phyloP scores from a whole-genome alignment of 768 basidiomycete species.

The Aureoboletus auriporus region DNA sequence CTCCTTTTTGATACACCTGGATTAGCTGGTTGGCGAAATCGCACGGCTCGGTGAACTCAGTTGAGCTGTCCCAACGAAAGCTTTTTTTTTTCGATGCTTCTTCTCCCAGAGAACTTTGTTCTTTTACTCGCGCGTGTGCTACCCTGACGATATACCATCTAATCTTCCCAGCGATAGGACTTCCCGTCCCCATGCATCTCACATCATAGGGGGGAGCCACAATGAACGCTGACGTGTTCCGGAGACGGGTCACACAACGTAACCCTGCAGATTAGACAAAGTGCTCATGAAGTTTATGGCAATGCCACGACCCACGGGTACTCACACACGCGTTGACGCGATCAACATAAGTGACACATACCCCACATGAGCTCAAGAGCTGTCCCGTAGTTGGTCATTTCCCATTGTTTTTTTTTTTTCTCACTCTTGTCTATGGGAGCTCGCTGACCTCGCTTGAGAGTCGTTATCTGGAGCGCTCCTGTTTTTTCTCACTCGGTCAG shows the following conservation, averaged over 20 bases:
- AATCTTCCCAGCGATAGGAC: slow-evolving; percentile 12
- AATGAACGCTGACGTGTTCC: slow-evolving; percentile 5
- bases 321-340: not conserved
- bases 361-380: not conserved
- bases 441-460: not conserved
- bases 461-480: not conserved
- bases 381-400: not conserved
- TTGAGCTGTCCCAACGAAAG: slow-evolving; percentile 2
- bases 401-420: not conserved
- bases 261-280: not conserved
- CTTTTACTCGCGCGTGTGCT: slow-evolving; percentile 14
- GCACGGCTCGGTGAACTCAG: slow-evolving; percentile 3
- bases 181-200: not conserved
- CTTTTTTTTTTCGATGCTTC: not conserved
- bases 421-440: not conserved
- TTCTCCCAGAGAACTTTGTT: not conserved
- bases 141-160: slow-evolving; percentile 7
- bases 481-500: slow-evolving; percentile 1
- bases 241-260: not conserved
- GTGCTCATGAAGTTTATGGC: not conserved
- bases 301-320: no score
- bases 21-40: not conserved
- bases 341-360: not conserved
- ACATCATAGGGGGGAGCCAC: slow-evolving; percentile 11
- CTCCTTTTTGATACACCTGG: not conserved